phyloP scores from a whole-genome alignment of 1,139 yeast species.

The Candida sp. region DNA sequence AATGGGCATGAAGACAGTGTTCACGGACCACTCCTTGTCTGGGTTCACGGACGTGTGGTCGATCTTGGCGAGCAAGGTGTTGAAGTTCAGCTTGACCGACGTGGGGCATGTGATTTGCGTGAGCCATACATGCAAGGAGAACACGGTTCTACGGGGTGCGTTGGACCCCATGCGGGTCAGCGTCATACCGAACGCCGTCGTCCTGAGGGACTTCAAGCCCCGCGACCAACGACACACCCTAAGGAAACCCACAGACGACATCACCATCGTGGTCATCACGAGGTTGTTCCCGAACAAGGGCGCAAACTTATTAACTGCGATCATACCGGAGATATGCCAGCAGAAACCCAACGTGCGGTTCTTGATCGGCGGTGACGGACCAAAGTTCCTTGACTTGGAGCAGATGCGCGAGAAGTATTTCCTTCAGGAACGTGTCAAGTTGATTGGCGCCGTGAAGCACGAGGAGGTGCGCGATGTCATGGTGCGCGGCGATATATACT shows the following conservation, averaged over 20 bases:
- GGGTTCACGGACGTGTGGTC: conserved; percentile 91
- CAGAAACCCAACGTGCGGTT: conserved; percentile 70
- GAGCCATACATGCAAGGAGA: conserved; percentile 96
- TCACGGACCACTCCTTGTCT: conserved; percentile 95
- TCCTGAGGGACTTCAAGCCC: conserved; percentile 82
- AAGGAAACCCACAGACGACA: conserved; percentile 19
- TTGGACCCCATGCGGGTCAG: conserved; percentile 79
- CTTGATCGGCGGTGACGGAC: conserved; percentile 96
- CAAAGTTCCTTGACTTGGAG: conserved; percentile 89
- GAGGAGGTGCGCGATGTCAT: conserved; percentile 93
- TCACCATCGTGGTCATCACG: conserved; percentile 91
- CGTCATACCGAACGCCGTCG: conserved; percentile 97
- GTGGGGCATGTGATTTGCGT: conserved; percentile 95
- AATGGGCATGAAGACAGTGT: conserved; percentile 90
- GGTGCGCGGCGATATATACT: conserved; percentile 92
- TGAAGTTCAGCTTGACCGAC: conserved; percentile 85
- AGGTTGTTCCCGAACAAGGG: conserved; percentile 97
- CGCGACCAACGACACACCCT: conserved; percentile 23
- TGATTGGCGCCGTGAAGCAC: conserved; percentile 88
- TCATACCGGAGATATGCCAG: conserved; percentile 83
- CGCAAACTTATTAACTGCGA: conserved; percentile 83
- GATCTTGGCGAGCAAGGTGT: conserved; percentile 82
- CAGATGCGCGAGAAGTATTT: conserved; percentile 92
- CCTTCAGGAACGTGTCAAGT: conserved; percentile 84
- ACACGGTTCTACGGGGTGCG: conserved; percentile 87